Conservation (phyloP, 495 filamentous ascomycete species). For the Bombardia bombarda region DNA sequence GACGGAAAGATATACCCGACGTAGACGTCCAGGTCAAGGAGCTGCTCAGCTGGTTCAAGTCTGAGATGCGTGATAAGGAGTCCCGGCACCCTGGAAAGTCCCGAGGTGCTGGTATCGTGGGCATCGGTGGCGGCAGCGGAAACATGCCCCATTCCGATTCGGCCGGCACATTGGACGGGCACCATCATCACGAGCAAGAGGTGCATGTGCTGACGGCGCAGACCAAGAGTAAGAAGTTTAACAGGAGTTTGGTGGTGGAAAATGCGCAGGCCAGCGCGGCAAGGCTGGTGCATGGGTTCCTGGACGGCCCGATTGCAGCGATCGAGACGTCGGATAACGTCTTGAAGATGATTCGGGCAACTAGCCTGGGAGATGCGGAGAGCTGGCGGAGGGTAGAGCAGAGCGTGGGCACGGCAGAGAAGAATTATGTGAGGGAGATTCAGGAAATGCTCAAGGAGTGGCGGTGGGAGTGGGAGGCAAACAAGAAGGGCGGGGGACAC, state of each 20-base stretch:
- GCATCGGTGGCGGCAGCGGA: too few relatives aligned
- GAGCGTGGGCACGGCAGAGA: constrained; percentile 64
- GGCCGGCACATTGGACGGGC: constrained; percentile 19
- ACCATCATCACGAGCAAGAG: constrained; percentile 57
- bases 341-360: constrained; percentile 70
- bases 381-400: constrained; percentile 82
- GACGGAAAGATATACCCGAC: constrained; percentile 63
- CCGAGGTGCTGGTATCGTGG: constrained; percentile 11
- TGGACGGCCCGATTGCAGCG: constrained; percentile 72
- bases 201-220: constrained; percentile 76
- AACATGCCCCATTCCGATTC: constrained; percentile 10
- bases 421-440: constrained; percentile 79
- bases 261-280: constrained; percentile 60
- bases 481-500: constrained; percentile 44
- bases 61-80: constrained; percentile 63
- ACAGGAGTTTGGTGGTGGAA: constrained; percentile 76
- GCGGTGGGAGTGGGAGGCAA: constrained; percentile 49
- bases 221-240: constrained; percentile 83
- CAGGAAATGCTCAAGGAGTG: constrained; percentile 64
- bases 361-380: constrained; percentile 71
- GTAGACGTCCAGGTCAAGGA: constrained; percentile 67
- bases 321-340: constrained; percentile 83
- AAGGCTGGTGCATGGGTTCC: constrained; percentile 54
- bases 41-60: constrained; percentile 71
- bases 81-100: constrained; percentile 31